Evolutionary conservation across 148 eudicot genomes (phyloP).

Genomic region (Vaccinium myrtillus): DNA sequence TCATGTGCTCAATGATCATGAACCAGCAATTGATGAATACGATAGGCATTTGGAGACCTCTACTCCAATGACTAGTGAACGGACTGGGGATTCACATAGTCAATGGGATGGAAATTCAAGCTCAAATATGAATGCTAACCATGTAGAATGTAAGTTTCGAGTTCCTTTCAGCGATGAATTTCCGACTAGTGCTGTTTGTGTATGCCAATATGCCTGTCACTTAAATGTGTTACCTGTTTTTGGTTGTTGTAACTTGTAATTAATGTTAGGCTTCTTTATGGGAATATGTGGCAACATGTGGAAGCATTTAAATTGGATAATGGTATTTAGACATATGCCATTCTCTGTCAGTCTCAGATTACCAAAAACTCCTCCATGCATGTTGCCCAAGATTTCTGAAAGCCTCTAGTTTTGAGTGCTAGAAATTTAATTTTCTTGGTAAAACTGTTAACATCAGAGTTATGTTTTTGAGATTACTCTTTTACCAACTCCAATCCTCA

Average conservation of each 20-base stretch:
- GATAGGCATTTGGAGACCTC: slow-evolving; percentile 47
- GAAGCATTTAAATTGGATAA: neutral
- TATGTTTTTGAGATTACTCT: neutral
- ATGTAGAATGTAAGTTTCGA: slow-evolving; percentile 64
- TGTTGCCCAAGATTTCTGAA: neutral
- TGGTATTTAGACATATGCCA: neutral
- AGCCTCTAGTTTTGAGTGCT: neutral
- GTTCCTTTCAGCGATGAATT: neutral
- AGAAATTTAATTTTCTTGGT: neutral
- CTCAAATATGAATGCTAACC: slow-evolving; percentile 32
- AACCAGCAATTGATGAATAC: slow-evolving; percentile 43
- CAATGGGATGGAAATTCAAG: slow-evolving; percentile 47
- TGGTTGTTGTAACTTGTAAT: neutral
- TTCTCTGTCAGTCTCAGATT: neutral
- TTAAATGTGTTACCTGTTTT: neutral
- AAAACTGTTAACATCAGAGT: neutral
- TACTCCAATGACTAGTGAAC: slow-evolving; percentile 39
- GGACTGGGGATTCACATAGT: slow-evolving; percentile 38
- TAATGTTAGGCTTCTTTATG: neutral
- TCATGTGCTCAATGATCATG: slow-evolving; percentile 45
- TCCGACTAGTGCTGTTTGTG: neutral
- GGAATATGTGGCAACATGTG: neutral
- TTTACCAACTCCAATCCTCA: neutral
- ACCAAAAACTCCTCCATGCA: neutral
- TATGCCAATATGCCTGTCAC: slow-evolving; percentile 1